Base-by-base conservation (phyloP, 306 rosid species). In the Dalbergia oliveri region DNA sequence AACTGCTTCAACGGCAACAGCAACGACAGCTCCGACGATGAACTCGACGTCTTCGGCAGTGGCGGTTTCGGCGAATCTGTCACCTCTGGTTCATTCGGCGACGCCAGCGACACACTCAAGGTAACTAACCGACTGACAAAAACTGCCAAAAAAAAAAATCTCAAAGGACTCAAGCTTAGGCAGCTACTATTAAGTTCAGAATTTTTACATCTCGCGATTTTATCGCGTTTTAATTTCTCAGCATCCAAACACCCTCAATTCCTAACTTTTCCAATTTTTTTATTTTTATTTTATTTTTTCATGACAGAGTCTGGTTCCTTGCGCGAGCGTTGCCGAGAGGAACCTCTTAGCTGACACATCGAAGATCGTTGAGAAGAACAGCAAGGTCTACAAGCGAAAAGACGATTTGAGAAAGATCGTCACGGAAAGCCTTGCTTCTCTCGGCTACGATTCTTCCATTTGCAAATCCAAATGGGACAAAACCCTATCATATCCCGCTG, bases 391-490 rank as follows among this genome's bases (percentile, higher is more conserved):
- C 78, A 93, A 95, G 39, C 84, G 84, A 1, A 93, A 95, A 83
- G 97, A 90, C 71, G 98, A 93, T 35, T 77, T 93, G 82, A 86
- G 90, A 63, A 89, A 87, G 85, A 79, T 88, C 64, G 96, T 93
- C 67, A 62, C 91, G 6, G 93, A 90, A 34, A 75, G 81, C 31
- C 98, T 93, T 74, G 70, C 85, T 3, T 88, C 91, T 65, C 92
- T 93, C 15, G 94, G 99, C 74, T 90, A 95, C 80, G 89, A 90
- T 73, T 89, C 96, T 23, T 90, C 97, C 33, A 71, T 90, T 47
- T 95, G 99, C 84, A 91, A 87, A 72, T 93, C 99, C 7, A 95
- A 91, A 85, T 95, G 99, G 98, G 96, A 95, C 6, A 95, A 93
- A 73, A 83, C 97, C 37, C 44, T 87, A 51, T 75, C 92, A 50